Conservation (phyloP, 345 rosid species). For the rapeseed (Brassica napus) region DNA sequence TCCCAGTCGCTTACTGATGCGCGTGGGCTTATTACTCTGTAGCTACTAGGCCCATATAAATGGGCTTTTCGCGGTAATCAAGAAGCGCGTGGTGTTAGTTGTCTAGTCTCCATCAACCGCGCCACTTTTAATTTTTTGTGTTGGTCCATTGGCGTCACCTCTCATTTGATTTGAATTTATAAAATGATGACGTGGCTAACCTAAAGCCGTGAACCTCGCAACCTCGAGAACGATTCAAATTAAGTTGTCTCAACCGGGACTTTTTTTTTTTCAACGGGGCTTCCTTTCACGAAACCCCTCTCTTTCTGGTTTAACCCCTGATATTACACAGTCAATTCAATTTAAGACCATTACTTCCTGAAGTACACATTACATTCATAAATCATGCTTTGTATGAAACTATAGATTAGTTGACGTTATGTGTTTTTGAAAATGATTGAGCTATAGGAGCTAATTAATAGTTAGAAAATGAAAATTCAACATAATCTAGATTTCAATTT, state of each 20-base stretch:
- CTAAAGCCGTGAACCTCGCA: neutral
- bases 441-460: no score
- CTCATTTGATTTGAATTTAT: neutral
- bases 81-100: conserved; percentile 25
- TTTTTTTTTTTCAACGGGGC: neutral
- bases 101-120: conserved; percentile 32
- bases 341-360: neutral
- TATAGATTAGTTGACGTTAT: no score
- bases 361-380: no score
- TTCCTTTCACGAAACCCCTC: neutral
- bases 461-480: no score
- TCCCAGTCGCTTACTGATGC: neutral
- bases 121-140: neutral
- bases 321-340: neutral
- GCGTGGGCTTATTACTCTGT: neutral
- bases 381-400: no score
- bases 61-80: conserved; percentile 25
- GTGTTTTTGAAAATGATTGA: no score
- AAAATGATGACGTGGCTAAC: neutral
- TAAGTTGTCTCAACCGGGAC: neutral
- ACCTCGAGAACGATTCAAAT: conserved; percentile 22
- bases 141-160: neutral
- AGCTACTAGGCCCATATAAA: conserved; percentile 2
- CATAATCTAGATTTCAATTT: no score
- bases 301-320: neutral